phyloP scores from a whole-genome alignment of 148 eudicot species.

The Linanthus parryae region DNA sequence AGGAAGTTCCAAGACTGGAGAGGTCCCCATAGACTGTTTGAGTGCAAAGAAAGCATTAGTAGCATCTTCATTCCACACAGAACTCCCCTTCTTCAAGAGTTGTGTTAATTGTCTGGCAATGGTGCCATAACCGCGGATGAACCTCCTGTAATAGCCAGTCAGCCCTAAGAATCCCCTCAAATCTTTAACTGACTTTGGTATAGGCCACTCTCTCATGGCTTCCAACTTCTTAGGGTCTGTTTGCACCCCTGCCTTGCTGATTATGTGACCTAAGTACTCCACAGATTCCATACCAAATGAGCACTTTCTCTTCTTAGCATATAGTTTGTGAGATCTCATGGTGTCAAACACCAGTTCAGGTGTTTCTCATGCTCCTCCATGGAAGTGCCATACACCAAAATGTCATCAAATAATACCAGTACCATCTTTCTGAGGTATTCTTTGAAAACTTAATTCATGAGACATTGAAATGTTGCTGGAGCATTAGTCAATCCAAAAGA shows the following conservation, averaged over 20 bases:
- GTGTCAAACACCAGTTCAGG: too few species aligned
- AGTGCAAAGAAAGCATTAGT: not conserved
- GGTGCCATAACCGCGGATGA: not conserved
- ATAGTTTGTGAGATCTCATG: too few species aligned
- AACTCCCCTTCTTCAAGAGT: not conserved
- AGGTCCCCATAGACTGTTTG: not conserved
- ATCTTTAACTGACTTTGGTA: not conserved
- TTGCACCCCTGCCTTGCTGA: not conserved
- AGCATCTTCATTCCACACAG: not conserved
- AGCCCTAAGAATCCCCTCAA: constrained; percentile 3
- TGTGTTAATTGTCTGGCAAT: not conserved
- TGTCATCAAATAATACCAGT: too few species aligned
- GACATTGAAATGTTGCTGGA: too few species aligned
- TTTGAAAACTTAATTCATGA: too few species aligned
- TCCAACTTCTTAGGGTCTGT: not conserved
- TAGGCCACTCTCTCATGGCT: constrained; percentile 2
- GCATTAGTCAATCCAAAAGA: too few species aligned
- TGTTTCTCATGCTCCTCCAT: too few species aligned
- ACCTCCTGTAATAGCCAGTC: not conserved
- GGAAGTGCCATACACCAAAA: too few species aligned
- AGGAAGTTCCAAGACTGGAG: not conserved
- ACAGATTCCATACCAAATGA: not conserved
- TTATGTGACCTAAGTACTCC: constrained; percentile 1
- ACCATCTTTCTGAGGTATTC: too few species aligned
- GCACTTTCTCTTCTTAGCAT: too few species aligned